Evolutionary conservation across 2,329 filamentous ascomycete species (phyloP), one percentile per base, ranked within the genome.

Genomic region (Incumbomyces lentus): DNA sequence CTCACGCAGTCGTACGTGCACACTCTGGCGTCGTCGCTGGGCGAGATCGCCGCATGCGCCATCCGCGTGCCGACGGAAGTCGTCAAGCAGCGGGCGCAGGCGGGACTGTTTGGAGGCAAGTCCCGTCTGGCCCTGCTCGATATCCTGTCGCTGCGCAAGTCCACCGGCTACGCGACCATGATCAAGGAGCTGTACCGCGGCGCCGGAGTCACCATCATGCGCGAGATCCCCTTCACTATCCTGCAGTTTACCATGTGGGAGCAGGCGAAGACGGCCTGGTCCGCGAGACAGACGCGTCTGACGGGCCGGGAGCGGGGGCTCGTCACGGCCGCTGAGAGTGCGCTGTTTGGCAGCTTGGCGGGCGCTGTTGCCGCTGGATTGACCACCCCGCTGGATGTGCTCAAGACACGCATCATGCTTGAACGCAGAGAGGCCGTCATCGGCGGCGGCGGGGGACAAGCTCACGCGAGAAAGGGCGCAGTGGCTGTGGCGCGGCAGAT

Each of bases 171-270:
- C 19, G 31, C 48, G 8, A 54, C 53, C 18, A 84, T 96, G 40
- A 81, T 86, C 74, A 71, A 77, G 51, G 89, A 95, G 67, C 67
- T 98, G 47, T 98, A 98, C 66, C 76, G 92, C 31, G 92, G 93
- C 1, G 95, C 88, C 76, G 78, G 80, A 14, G 88, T 96, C 57
- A 98, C 92, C 1, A 82, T 98, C 44, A 83, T 95, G 69, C 80
- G 92, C 49, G 92, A 98, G 71, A 89, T 98, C 51, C 92, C 92
- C 3, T 98, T 98, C 60, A 96, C 93, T 2, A 82, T 95, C 8
- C 84, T 98, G 52, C 92, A 98, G 66, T 98, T 98, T 63, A 92
- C 92, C 38, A 75, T 98, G 52, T 98, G 92, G 92, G 92, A 98
- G 68, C 80, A 76, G 3, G 77, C 96, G 74, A 96, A 95, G 74